Evolutionary conservation across 2,329 filamentous ascomycete genomes (phyloP).

Genomic region (Alternaria conjuncta): DNA sequence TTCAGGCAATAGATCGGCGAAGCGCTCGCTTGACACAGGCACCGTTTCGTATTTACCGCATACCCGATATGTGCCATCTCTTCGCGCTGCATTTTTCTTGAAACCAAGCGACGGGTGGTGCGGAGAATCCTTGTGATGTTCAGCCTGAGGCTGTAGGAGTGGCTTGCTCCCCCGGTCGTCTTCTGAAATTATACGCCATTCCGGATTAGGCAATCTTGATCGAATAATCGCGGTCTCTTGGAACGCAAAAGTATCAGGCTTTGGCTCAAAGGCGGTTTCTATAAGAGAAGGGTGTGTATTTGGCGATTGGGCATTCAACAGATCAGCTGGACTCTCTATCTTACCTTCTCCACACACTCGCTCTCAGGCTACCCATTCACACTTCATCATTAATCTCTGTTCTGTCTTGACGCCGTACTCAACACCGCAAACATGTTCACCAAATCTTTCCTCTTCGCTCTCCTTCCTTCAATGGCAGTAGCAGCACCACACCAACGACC

Average conservation of each 20-base stretch:
- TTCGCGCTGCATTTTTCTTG: not conserved
- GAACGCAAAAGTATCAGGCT: not conserved
- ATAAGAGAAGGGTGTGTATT: not conserved
- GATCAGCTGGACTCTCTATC: not conserved
- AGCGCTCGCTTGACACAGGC: slow-evolving; percentile 2
- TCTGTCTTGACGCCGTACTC: not conserved
- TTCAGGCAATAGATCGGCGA: not conserved
- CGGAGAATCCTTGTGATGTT: not conserved
- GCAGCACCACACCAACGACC: slow-evolving; percentile 11
- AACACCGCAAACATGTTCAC: not conserved
- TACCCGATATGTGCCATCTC: not conserved
- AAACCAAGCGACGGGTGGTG: not conserved
- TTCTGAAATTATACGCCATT: not conserved
- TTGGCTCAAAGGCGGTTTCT: not conserved
- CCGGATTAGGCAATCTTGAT: slow-evolving; percentile 11
- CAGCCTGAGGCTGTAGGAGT: not conserved
- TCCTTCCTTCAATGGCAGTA: slow-evolving; percentile 1
- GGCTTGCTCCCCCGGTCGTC: not conserved
- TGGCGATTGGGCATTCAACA: not conserved
- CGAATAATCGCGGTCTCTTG: slow-evolving; percentile 14
- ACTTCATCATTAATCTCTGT: not conserved
- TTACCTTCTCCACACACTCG: not conserved
- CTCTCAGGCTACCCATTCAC: not conserved
- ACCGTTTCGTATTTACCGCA: slow-evolving; percentile 3
- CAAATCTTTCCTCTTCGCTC: slow-evolving; percentile 6